Evolutionary conservation across 345 rosid species (phyloP).

Genomic region (Arabidopsis thaliana): DNA sequence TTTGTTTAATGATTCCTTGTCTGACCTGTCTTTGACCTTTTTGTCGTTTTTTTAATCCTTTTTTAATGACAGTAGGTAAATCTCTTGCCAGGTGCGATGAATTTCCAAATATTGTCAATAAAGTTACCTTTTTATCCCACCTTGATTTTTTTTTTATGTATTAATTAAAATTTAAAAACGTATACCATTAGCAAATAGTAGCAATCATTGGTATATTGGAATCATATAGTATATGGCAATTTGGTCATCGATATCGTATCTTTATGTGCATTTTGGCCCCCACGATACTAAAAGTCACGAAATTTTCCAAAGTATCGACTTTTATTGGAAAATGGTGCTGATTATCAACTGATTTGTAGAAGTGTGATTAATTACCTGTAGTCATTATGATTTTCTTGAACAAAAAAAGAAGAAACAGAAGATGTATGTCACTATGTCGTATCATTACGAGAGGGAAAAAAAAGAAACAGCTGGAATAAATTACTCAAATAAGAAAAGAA

Average conservation of each 20-base stretch:
- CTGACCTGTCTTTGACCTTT: slow-evolving; percentile 39
- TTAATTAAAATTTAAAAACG: not conserved
- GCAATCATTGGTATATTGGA: too few relatives aligned
- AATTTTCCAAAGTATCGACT: not conserved
- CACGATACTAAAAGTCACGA: slow-evolving; percentile 3
- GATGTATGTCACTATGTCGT: too few relatives aligned
- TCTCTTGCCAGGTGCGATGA: not conserved
- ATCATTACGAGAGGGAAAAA: not conserved
- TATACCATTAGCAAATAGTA: not conserved
- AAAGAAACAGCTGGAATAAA: not conserved
- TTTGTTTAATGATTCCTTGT: not conserved
- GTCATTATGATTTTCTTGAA: not conserved
- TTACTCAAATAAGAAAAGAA: not conserved
- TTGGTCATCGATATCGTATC: too few relatives aligned
- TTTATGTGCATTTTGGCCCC: slow-evolving; percentile 8
- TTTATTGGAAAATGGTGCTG: slow-evolving; percentile 5
- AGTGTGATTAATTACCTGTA: not conserved
- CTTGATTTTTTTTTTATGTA: too few relatives aligned
- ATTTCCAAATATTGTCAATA: not conserved
- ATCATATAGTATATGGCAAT: too few relatives aligned
- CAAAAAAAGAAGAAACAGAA: not conserved
- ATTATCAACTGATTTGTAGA: not conserved
- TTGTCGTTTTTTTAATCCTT: not conserved
- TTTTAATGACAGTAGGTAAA: slow-evolving; percentile 31
- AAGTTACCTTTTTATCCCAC: not conserved